A percentile compares a stretch with the other conserved stretches of the same genome.
Conservation (phyloP, 768 basidiomycete genomes). For the Boletus tomentosulus region DNA sequence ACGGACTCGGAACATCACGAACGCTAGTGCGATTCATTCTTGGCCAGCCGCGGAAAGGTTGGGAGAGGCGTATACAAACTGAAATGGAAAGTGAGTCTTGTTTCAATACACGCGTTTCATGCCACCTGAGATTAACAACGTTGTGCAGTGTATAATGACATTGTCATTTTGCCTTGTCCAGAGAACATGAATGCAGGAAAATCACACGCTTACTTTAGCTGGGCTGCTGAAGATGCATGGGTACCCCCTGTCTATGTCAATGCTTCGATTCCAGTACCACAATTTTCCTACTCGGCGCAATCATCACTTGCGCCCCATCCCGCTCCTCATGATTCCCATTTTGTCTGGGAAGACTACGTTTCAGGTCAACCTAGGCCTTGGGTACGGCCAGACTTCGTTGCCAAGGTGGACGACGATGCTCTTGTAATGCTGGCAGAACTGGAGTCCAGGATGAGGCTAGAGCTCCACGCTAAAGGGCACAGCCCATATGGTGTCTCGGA, state of each 20-base stretch:
- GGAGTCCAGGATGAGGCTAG: constrained; percentile 80
- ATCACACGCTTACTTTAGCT: constrained; percentile 85
- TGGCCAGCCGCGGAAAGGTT: constrained; percentile 75
- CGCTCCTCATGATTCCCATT: constrained; percentile 68
- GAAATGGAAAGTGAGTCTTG: constrained; percentile 83
- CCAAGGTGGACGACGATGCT: constrained; percentile 94
- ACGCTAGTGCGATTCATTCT: constrained; percentile 87
- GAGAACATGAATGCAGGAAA: constrained; percentile 99
- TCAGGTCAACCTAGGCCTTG: constrained; percentile 50
- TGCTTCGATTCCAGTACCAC: constrained; percentile 38
- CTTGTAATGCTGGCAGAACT: constrained; percentile 94
- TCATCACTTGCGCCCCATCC: constrained; percentile 53
- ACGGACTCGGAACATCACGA: constrained; percentile 70
- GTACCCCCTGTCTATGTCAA: constrained; percentile 73
- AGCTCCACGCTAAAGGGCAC: constrained; percentile 50
- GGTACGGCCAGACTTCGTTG: constrained; percentile 87
- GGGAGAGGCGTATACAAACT: constrained; percentile 72
- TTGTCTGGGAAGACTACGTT: constrained; percentile 49
- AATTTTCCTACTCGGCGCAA: constrained; percentile 64
- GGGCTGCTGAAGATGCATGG: constrained; percentile 89
- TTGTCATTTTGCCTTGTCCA: constrained; percentile 72
- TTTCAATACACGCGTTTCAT: background rate
- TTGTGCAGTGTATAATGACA: constrained; percentile 74
- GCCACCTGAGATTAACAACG: constrained; percentile 3
- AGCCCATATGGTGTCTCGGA: constrained; percentile 19